Evolutionary conservation across 352 stramenopile species (phyloP).

Genomic region (Globisporangium splendens): DNA sequence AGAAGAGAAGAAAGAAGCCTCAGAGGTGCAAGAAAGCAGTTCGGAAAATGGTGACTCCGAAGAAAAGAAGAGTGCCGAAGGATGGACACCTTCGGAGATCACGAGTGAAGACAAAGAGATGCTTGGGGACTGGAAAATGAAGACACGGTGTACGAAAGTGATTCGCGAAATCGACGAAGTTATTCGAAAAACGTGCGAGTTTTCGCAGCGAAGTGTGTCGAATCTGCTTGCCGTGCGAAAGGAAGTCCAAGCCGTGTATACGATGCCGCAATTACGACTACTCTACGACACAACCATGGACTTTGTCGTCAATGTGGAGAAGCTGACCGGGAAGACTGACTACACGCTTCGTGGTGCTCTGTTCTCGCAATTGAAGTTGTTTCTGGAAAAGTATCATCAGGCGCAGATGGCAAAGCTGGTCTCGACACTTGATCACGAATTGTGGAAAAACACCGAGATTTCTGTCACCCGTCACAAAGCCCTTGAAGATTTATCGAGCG

Average conservation of each 20-base stretch:
- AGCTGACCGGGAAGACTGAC: constrained; percentile 87
- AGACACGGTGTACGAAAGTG: constrained; percentile 63
- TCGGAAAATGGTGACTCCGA: not conserved
- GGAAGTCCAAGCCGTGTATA: constrained; percentile 84
- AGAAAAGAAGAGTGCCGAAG: constrained; percentile 14
- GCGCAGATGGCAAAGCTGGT: constrained; percentile 90
- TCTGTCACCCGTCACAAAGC: constrained; percentile 87
- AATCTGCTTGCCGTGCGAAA: constrained; percentile 87
- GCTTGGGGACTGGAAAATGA: constrained; percentile 75
- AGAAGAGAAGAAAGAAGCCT: constrained; percentile 31
- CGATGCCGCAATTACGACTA: constrained; percentile 91
- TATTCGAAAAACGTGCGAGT: constrained; percentile 82
- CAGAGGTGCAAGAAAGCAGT: not conserved
- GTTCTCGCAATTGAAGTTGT: constrained; percentile 93
- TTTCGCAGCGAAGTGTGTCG: constrained; percentile 81
- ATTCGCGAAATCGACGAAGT: constrained; percentile 84
- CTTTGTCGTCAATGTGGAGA: constrained; percentile 93
- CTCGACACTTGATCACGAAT: constrained; percentile 93
- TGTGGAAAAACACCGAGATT: constrained; percentile 94
- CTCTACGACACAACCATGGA: constrained; percentile 93
- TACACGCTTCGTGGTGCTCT: constrained; percentile 92
- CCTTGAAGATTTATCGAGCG: constrained; percentile 90
- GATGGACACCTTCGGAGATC: constrained; percentile 44
- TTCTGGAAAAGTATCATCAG: constrained; percentile 94
- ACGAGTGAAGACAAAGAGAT: constrained; percentile 41